These are phyloP conservation scores for Helminthosporium solani DNA, from an alignment of 2,329 filamentous ascomycete genomes.

Conservation along the genomic window DNA sequence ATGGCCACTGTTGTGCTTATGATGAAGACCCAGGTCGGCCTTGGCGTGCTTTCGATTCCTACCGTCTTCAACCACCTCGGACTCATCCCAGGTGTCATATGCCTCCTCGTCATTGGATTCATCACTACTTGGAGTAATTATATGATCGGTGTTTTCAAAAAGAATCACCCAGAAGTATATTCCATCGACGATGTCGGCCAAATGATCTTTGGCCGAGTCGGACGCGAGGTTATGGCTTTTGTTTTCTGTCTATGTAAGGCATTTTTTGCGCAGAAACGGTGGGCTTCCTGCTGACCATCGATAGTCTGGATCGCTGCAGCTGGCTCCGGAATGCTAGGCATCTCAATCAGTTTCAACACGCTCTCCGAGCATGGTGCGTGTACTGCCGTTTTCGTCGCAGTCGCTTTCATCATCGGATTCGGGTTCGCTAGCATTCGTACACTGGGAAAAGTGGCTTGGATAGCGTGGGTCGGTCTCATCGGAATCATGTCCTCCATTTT, in stretches of 20 bases:
- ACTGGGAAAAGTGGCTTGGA: conserved; percentile 23
- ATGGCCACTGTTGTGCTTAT: conserved; percentile 28
- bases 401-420: conserved; percentile 59
- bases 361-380: conserved; percentile 63
- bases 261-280: conserved; percentile 10
- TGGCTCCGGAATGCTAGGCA: conserved; percentile 66
- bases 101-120: conserved; percentile 41
- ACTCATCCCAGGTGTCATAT: conserved; percentile 52
- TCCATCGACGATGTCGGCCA: conserved; percentile 59
- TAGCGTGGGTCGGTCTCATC: conserved; percentile 26
- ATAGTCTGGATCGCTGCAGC: conserved; percentile 58
- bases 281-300: not conserved
- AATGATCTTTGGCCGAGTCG: conserved; percentile 55
- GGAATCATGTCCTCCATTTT: conserved; percentile 25
- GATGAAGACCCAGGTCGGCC: conserved; percentile 35
- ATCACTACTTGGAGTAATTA: conserved; percentile 54
- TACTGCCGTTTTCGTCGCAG: conserved; percentile 63
- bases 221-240: conserved; percentile 50
- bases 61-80: conserved; percentile 49
- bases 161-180: conserved; percentile 57
- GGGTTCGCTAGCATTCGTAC: conserved; percentile 47
- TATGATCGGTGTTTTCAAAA: conserved; percentile 55
- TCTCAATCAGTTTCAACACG: conserved; percentile 38
- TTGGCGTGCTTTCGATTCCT: conserved; percentile 54
- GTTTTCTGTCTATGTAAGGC: conserved; percentile 39